A percentile compares a stretch with the other conserved stretches of the same genome.
These are phyloP conservation scores for Pseudogymnoascus sp. DNA, from an alignment of 2,329 filamentous ascomycete genomes.

Conservation along the genomic window DNA sequence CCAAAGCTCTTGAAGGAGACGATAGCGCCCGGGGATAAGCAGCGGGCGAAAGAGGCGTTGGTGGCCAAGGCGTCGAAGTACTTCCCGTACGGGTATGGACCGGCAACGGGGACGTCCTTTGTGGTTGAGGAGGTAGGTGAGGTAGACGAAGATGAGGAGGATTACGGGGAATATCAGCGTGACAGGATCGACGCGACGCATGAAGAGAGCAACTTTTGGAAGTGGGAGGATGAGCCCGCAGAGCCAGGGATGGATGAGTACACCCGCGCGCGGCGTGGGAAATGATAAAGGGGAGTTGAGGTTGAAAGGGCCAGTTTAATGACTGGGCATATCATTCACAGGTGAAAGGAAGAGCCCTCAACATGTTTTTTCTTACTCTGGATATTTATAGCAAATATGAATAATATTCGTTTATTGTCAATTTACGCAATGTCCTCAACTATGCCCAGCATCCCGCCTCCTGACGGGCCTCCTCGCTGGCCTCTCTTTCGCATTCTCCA, in stretches of 20 bases:
- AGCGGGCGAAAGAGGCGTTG: constrained; percentile 32
- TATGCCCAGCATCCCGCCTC: neutral
- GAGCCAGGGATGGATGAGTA: constrained; percentile 8
- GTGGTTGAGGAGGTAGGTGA: constrained; percentile 41
- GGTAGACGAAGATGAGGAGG: constrained; percentile 36
- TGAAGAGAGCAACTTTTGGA: constrained; percentile 21
- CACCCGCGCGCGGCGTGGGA: neutral
- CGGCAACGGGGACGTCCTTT: constrained; percentile 35
- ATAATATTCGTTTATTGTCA: neutral
- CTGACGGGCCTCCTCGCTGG: neutral
- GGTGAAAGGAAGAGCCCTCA: neutral
- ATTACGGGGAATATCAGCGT: constrained; percentile 36
- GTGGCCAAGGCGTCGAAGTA: constrained; percentile 38
- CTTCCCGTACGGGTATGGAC: constrained; percentile 41
- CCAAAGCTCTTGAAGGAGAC: constrained; percentile 18
- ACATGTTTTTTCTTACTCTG: neutral
- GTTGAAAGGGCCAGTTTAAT: neutral
- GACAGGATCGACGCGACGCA: constrained; percentile 24
- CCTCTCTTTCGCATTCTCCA: neutral
- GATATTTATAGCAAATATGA: neutral
- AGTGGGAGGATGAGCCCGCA: constrained; percentile 16
- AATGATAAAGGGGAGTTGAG: neutral
- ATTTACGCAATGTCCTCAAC: neutral
- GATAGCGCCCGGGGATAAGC: constrained; percentile 30
- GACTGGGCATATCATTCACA: neutral